Evolutionary conservation across 176 grass and related monocot species (phyloP).

Genomic region (Microstegium vimineum): DNA sequence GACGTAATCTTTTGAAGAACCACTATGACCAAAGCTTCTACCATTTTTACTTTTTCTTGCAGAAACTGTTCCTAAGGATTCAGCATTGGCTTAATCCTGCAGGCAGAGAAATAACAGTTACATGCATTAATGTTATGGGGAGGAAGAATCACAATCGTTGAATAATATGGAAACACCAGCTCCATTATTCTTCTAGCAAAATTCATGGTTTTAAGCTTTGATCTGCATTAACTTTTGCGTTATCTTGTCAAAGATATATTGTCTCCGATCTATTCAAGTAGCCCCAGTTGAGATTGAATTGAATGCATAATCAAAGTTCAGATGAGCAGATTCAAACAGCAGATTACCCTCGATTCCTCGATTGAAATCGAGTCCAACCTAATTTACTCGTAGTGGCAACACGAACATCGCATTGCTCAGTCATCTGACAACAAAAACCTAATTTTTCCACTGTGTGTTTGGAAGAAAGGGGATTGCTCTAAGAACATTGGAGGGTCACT

Average conservation of each 20-base stretch:
- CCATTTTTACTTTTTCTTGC: slow-evolving; percentile 6
- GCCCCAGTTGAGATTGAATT: background rate
- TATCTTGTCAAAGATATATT: background rate
- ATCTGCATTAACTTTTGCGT: background rate
- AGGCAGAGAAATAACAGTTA: background rate
- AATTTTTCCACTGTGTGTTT: background rate
- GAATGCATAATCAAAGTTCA: background rate
- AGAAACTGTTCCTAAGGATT: background rate
- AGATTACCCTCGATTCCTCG: background rate
- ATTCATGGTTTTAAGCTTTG: background rate
- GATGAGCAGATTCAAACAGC: background rate
- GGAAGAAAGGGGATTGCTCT: no score
- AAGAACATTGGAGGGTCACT: background rate
- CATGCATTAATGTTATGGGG: background rate
- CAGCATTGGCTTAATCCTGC: slow-evolving; percentile 1
- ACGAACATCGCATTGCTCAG: background rate
- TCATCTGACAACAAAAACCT: background rate
- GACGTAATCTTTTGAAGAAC: slow-evolving; percentile 27
- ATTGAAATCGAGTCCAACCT: background rate
- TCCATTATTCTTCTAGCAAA: background rate
- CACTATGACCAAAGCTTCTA: slow-evolving; percentile 32
- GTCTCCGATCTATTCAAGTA: background rate
- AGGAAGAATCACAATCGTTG: no score
- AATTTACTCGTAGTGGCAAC: background rate
- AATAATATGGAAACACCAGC: background rate